phyloP scores from a whole-genome alignment of 2,329 filamentous ascomycete genomes.

The Fusarium euwallaceae region DNA sequence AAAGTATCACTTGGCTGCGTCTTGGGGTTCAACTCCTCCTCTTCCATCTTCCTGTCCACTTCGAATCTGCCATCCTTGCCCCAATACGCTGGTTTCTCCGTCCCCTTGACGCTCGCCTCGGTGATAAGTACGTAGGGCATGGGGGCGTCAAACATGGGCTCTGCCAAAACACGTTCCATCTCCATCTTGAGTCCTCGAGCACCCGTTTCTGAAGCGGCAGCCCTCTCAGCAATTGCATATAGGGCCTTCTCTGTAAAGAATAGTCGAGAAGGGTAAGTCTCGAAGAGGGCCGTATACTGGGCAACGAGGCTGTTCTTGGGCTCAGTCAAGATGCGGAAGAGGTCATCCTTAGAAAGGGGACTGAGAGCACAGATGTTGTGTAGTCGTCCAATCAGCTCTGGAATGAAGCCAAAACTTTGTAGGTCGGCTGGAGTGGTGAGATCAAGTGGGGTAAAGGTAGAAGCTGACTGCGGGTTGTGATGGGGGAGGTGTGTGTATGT shows the following conservation, averaged over 20 bases:
- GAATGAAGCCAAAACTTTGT: constrained; percentile 90
- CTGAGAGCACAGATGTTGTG: constrained; percentile 90
- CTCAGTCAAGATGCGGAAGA: constrained; percentile 91
- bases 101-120: constrained; percentile 74
- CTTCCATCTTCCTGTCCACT: constrained; percentile 75
- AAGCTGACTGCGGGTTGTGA: constrained; percentile 55
- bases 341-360: constrained; percentile 74
- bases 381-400: constrained; percentile 94
- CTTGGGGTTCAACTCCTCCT: constrained; percentile 65
- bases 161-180: constrained; percentile 82
- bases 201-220: constrained; percentile 75
- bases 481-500: constrained; percentile 70
- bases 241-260: constrained; percentile 86
- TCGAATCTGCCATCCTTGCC: constrained; percentile 79
- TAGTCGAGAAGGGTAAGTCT: constrained; percentile 81
- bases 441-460: constrained; percentile 72
- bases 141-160: constrained; percentile 86
- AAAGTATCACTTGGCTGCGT: constrained; percentile 48
- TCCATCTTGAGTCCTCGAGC: constrained; percentile 84
- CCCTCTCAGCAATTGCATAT: constrained; percentile 81
- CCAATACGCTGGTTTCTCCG: constrained; percentile 72
- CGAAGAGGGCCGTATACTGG: constrained; percentile 91
- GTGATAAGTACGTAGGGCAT: constrained; percentile 82
- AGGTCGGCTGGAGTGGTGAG: constrained; percentile 81
- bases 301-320: constrained; percentile 88